Evolutionary conservation across 2,329 filamentous ascomycete species (phyloP).

Genomic region (Aspergillus tamarii): DNA sequence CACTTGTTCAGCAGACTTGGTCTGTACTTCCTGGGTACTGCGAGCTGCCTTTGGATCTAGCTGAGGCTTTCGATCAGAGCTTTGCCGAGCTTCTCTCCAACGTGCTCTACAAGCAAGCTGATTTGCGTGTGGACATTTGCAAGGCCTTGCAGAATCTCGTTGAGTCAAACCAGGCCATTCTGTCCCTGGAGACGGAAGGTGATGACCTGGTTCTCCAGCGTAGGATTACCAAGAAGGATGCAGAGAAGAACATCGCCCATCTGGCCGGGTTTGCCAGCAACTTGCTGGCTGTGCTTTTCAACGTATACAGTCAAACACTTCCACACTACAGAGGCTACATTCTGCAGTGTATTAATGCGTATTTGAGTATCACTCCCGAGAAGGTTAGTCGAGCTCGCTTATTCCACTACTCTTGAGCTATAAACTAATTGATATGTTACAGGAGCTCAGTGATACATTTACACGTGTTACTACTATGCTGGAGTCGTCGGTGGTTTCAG

Average conservation of each 20-base stretch:
- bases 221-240: slow-evolving; percentile 73
- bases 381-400: slow-evolving; percentile 38
- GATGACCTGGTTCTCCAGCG: slow-evolving; percentile 77
- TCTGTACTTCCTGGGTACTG: slow-evolving; percentile 92
- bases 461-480: slow-evolving; percentile 83
- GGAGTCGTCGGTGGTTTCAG: slow-evolving; percentile 66
- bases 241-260: slow-evolving; percentile 79
- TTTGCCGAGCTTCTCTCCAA: slow-evolving; percentile 93
- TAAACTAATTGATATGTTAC: slow-evolving; percentile 11
- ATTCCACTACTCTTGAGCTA: background rate
- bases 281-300: slow-evolving; percentile 94
- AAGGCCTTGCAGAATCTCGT: slow-evolving; percentile 82
- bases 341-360: slow-evolving; percentile 91
- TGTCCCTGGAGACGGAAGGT: slow-evolving; percentile 67
- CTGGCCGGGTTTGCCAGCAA: slow-evolving; percentile 81
- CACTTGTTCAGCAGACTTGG: slow-evolving; percentile 94
- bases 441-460: slow-evolving; percentile 86
- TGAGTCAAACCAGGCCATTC: slow-evolving; percentile 85
- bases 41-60: slow-evolving; percentile 81
- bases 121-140: slow-evolving; percentile 85
- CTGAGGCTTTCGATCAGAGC: slow-evolving; percentile 75
- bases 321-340: slow-evolving; percentile 91
- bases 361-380: slow-evolving; percentile 81
- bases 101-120: slow-evolving; percentile 87
- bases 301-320: slow-evolving; percentile 95